Base-by-base conservation (phyloP, 164 flowering plant species). In the Magnolia officinalis region DNA sequence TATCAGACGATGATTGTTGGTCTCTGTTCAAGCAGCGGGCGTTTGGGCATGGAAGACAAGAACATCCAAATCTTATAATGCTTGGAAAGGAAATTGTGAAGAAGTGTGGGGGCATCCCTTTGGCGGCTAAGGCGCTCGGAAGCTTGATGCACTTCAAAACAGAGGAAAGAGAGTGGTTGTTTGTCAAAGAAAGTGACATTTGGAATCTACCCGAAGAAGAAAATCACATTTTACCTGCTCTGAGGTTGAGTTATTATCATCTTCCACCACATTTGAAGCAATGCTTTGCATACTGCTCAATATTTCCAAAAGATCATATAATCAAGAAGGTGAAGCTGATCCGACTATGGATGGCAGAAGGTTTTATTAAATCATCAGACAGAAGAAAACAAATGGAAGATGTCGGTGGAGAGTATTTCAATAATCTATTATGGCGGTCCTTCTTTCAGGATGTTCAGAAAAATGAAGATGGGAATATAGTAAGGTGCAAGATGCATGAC, bases 201-300 rank as follows among this genome's bases (percentile, higher is more conserved):
- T 67, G 71, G 49, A 31, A 31, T 37, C 45, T 67, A 13, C 49
- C 71, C 10, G 71, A 31, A 2, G 78, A 74, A 24, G 26, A 24
- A 9, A 31, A 55, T 55, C 19, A 13, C 1, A 65, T 82, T 19
- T 70, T 73, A 51, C 75, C 81, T 2, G 75, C 75, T 7, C 50
- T 82, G n/a, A 55, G 63, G 31, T 37, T 82, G 75, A 78, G 79
- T 64, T 78, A 78, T 65, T 8, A 24, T 24, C 26, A 78, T 37
- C 67, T 81, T 45, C 77, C 80, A 23, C 49, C 72, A 69, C 73
- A 55, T 67, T 50, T 80, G 58, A 80, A 59, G 71, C 67, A 21
- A 23, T 72, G 80, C 31, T 74, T 81, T 72, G 69, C 66, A 8
- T 81, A 65, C 55, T 81, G 80, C 72, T 74, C 76, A 0, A 29